Base-by-base conservation (phyloP, 768 basidiomycete genomes). In the Russula abietina region DNA sequence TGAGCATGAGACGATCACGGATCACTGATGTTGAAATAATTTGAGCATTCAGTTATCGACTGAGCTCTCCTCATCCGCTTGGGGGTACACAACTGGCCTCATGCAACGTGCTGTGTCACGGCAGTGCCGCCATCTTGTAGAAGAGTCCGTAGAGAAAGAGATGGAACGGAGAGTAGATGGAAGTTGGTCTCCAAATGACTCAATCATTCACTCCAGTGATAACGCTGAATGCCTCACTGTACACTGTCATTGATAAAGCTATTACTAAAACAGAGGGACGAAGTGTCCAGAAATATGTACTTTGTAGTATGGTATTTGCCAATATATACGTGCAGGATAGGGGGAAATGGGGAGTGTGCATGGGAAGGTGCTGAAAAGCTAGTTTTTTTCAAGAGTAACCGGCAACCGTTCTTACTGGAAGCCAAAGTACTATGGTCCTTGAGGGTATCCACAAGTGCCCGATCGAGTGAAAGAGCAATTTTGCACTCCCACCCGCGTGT, bases 311-410 rank as follows among this genome's bases (percentile, higher is more conserved):
- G 57, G 63, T 64, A 64, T 59, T 59, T 43, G 54, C 41, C 39
- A 64, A 64, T 64, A 64, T 64, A 64, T 64, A 64, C 57, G 63
- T 64, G 63, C 63, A 60, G 54, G 58, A 36, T 50, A 51, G 53
- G 58, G 63, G 45, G 59, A 26, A 38, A 43, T 30, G 41, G 58
- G 53, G 63, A 54, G 12, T 51, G 58, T 64, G 63, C 58, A 56
- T 55, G 36, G 17, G 10, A 28, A 11, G 19, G 46, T 7, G 63
- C 24, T 49, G 54, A 51, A 55, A 55, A 59, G 33, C 24, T 28
- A 52, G 24, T 22, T 39, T 51, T 33, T 55, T 30, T 55, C 28
- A 22, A 46, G 16, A n/a, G 58, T 28, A 48, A 50, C 12, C 19
- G 43, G 54, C 57, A 36, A 30, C 54, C 58, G 26, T 19, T 54